phyloP scores from a whole-genome alignment of 768 basidiomycete genomes.

The Boletus patriciae region DNA sequence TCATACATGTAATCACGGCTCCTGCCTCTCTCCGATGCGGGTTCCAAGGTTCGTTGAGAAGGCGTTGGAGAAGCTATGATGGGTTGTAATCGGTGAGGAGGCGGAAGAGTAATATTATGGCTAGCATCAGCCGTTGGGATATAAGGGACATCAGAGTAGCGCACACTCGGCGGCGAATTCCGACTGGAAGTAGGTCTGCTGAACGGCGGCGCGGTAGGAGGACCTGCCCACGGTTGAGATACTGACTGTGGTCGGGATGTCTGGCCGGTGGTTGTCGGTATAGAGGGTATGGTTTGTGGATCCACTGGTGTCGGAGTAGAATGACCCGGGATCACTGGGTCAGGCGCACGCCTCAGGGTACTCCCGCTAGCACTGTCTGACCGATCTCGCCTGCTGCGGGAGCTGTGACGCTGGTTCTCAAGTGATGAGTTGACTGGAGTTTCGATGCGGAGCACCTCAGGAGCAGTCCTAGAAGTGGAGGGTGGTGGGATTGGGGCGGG shows the following conservation, averaged over 20 bases:
- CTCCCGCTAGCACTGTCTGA: slow-evolving; percentile 14
- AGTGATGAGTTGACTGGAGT: slow-evolving; percentile 19
- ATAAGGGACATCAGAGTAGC: slow-evolving; percentile 36
- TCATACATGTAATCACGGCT: slow-evolving; percentile 28
- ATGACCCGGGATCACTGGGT: slow-evolving; percentile 10
- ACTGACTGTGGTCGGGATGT: slow-evolving; percentile 16
- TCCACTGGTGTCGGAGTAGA: slow-evolving; percentile 10
- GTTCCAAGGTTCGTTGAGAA: slow-evolving; percentile 25
- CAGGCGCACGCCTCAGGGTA: slow-evolving; percentile 13
- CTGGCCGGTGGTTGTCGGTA: slow-evolving; percentile 15
- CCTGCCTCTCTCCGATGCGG: slow-evolving; percentile 20
- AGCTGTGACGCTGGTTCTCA: slow-evolving; percentile 16
- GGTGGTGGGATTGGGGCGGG: slow-evolving; percentile 20
- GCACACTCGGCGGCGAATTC: slow-evolving; percentile 17
- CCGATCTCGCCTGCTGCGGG: slow-evolving; percentile 22
- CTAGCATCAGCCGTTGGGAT: slow-evolving; percentile 46
- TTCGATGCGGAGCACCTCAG: slow-evolving; percentile 28
- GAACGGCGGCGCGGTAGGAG: slow-evolving; percentile 8
- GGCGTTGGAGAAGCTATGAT: slow-evolving; percentile 29
- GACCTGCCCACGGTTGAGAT: slow-evolving; percentile 20
- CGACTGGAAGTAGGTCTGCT: slow-evolving; percentile 21
- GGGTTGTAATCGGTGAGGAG: slow-evolving; percentile 48
- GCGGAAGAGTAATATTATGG: slow-evolving; percentile 45
- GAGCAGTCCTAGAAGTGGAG: slow-evolving; percentile 14
- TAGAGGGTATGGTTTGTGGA: slow-evolving; percentile 12